Base-by-base conservation (phyloP, 805 yeast species). In the Sungouiozyma ichnusensis region DNA sequence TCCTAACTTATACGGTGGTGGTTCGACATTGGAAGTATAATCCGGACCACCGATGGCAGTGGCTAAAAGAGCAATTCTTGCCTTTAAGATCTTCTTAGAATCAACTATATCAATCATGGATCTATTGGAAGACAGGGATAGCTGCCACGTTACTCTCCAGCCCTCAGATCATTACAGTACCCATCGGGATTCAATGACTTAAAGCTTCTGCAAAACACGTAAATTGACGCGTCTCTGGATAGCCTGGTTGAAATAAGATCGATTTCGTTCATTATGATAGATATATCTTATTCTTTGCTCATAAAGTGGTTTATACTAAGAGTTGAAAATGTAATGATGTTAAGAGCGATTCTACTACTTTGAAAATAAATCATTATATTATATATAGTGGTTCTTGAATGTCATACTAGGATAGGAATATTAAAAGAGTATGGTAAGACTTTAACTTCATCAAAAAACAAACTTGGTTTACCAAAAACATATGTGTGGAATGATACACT, bases 31-130 rank as follows among this genome's bases (percentile, higher is more conserved):
- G 0, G 80, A 66, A 1, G 80, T 63, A 38, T 80, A 75, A 61
- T 88, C 96, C 1, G 80, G 74, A 1, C 97, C 97, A 41, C 98
- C 98, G 2, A 90, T 69, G 0, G 97, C 95, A 3, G 95, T 76
- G 3, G 87, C 85, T 33, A 88, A 69, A 35, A 85, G 77, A 13
- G 88, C 74, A 27, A 90, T 81, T 60, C 85, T 86, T 0, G 92
- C 85, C 48, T 73, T 72, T 33, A 81, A 60, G 14, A 77, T 41
- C 5, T 46, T 45, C 20, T 44, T 37, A 1, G 64, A 47, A 3
- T 40, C 37, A n/a, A 45, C 48, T 9, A 38, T 20, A n/a, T 37
- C 40, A 14, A 2, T 9, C 14, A 15, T 33, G 11, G 29, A 24
- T 24, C 6, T 24, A 11, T 11, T 6, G 29, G 11, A 24, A n/a